These are phyloP conservation scores for Epichloe typhina DNA, from an alignment of 2,329 filamentous ascomycete species.

Conservation along the genomic window DNA sequence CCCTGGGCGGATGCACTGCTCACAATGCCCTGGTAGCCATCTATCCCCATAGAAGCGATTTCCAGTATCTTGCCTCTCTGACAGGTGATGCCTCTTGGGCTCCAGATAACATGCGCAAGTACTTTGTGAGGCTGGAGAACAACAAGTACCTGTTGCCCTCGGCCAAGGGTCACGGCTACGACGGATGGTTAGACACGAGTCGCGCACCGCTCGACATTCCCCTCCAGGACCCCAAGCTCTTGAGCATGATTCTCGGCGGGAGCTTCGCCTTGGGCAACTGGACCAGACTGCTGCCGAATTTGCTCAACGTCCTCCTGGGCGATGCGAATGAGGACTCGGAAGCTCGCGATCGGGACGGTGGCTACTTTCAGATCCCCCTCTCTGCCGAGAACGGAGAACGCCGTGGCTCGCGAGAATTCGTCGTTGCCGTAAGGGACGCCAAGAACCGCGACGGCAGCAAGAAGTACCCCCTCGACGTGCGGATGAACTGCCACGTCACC, in stretches of 20 bases:
- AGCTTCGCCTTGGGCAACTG: constrained; percentile 17
- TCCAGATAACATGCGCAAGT: constrained; percentile 44
- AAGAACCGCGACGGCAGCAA: constrained; percentile 8
- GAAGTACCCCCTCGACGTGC: constrained; percentile 10
- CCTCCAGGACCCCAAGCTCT: constrained; percentile 36
- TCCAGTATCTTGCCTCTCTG: constrained; percentile 39
- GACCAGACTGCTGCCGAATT: constrained; percentile 14
- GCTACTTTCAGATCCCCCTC: constrained; percentile 34
- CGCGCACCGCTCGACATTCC: constrained; percentile 37
- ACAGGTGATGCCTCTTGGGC: constrained; percentile 50
- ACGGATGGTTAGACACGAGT: constrained; percentile 42
- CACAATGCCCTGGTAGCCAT: constrained; percentile 49
- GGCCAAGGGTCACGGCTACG: constrained; percentile 38
- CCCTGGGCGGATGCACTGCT: constrained; percentile 37
- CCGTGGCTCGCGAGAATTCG: constrained; percentile 35
- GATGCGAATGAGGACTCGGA: constrained; percentile 37
- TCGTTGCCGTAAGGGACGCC: constrained; percentile 20
- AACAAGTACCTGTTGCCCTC: constrained; percentile 29
- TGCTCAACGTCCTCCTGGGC: constrained; percentile 26
- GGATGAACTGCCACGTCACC: constrained; percentile 19
- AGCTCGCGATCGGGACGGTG: constrained; percentile 30
- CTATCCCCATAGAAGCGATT: constrained; percentile 46
- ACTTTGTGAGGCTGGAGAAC: constrained; percentile 43
- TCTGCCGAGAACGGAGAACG: constrained; percentile 28
- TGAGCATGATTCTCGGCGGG: constrained; percentile 18